These are phyloP conservation scores for Kalmusia sp. DNA, from an alignment of 2,329 filamentous ascomycete species.

Conservation along the genomic window DNA sequence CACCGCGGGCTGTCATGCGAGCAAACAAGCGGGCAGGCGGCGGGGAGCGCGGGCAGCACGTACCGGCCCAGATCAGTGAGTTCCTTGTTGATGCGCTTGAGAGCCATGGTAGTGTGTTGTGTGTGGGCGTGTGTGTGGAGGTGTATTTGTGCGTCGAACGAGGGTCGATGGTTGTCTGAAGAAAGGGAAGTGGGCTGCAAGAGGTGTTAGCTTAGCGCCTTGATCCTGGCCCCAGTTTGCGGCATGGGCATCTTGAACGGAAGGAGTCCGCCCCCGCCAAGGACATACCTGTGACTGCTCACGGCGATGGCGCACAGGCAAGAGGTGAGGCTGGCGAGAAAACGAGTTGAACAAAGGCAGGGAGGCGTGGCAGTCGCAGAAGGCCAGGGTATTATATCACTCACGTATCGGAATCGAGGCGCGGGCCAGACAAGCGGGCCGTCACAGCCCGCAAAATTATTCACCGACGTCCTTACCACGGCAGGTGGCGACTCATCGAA, in stretches of 20 bases:
- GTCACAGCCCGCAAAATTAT: conserved; percentile 37
- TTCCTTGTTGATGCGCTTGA: conserved; percentile 96
- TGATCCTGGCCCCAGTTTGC: conserved; percentile 37
- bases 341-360: conserved; percentile 13
- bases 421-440: conserved; percentile 25
- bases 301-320: background rate
- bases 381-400: conserved; percentile 30
- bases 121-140: conserved; percentile 20
- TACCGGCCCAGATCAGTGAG: conserved; percentile 88
- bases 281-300: conserved; percentile 28
- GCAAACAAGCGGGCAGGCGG: conserved; percentile 35
- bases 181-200: conserved; percentile 42
- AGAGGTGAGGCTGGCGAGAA: conserved; percentile 7
- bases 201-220: conserved; percentile 44
- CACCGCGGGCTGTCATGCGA: conserved; percentile 47
- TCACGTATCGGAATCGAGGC: conserved; percentile 27
- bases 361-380: conserved; percentile 11
- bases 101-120: conserved; percentile 67
- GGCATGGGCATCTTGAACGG: conserved; percentile 31
- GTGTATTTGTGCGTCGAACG: conserved; percentile 23
- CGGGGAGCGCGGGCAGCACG: conserved; percentile 35
- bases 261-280: conserved; percentile 25
- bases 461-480: conserved; percentile 35
- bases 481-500: conserved; percentile 42
- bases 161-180: conserved; percentile 37